Base-by-base conservation (phyloP, 768 basidiomycete species). In the Hypsizygus marmoreus region DNA sequence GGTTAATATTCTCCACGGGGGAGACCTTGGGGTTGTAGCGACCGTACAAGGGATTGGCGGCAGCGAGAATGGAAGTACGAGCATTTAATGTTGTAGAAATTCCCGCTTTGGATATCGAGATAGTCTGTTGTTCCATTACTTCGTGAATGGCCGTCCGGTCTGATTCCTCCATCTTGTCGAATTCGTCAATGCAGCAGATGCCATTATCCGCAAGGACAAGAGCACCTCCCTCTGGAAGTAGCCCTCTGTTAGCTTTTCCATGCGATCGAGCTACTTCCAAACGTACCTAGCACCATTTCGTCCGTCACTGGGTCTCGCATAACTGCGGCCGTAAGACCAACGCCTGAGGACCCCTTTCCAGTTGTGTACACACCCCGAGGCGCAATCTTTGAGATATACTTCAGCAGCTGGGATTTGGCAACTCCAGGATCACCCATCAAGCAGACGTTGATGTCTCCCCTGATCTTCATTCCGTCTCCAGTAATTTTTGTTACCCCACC, bases 51-150 rank as follows among this genome's bases (percentile, higher is more conserved):
- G 97, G 97, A 67, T 99, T 99, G 46, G 97, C 97, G 9, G 97
- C 97, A 3, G 97, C 97, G 11, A 99, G 82, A 60, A 99, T 91
- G 6, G 97, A 98, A 2, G 95, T 95, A 40, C 97, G 86, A 19
- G 97, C 97, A 59, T 98, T 98, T 36, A 99, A 77, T 1, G 97
- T 98, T 6, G 97, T 99, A 7, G 95, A 95, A 62, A 99, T 99
- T 17, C 97, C 97, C 4, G 97, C 97, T 68, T 98, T 99, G 32
- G 97, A 97, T 52, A 99, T 99, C 2, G 95, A 98, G 45, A 99
- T 97, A 0, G 97, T 99, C 70, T 99, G 97, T 66, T 98, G 97
- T 69, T 98, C 95, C 97, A 99, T 99, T 49, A 99, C 97, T 77
- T 99, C 97, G 71, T 99, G 97, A 51, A 99, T 98, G 11, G 97